Conservation (phyloP, 257 asterid species). For the Gentiana dahurica region DNA sequence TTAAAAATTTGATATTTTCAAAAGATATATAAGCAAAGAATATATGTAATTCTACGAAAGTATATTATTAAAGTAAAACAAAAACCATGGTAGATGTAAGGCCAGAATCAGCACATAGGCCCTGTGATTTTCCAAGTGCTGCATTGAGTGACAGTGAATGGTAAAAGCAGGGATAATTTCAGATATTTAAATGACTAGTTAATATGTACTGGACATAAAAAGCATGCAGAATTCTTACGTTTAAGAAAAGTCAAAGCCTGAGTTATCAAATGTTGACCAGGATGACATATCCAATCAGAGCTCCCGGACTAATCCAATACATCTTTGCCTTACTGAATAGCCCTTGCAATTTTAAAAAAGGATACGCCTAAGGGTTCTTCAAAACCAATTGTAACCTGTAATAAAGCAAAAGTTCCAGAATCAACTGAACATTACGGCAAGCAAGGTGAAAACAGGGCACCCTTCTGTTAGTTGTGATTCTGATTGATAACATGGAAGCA, state of each 20-base stretch:
- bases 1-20: too few species aligned
- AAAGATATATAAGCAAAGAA: too few species aligned
- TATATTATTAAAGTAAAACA: too few species aligned
- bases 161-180: neutral
- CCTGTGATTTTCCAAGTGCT: conserved; percentile 64
- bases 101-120: too few species aligned
- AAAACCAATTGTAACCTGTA: conserved; percentile 19
- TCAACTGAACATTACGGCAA: too few species aligned
- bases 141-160: conserved; percentile 10
- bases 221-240: conserved; percentile 32
- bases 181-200: neutral
- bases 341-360: conserved; percentile 21
- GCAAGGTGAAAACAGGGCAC: too few species aligned
- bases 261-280: conserved; percentile 21
- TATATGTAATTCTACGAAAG: too few species aligned
- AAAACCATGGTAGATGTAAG: too few species aligned
- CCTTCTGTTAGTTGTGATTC: too few species aligned
- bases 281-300: conserved; percentile 23
- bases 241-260: conserved; percentile 44
- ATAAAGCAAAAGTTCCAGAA: neutral
- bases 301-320: conserved; percentile 43
- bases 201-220: neutral
- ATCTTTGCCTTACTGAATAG: conserved; percentile 30
- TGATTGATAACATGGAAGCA: too few species aligned
- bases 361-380: conserved; percentile 20